Base-by-base conservation (phyloP, 1,284 basidiomycete species). In the Rhodotorula sp. region DNA sequence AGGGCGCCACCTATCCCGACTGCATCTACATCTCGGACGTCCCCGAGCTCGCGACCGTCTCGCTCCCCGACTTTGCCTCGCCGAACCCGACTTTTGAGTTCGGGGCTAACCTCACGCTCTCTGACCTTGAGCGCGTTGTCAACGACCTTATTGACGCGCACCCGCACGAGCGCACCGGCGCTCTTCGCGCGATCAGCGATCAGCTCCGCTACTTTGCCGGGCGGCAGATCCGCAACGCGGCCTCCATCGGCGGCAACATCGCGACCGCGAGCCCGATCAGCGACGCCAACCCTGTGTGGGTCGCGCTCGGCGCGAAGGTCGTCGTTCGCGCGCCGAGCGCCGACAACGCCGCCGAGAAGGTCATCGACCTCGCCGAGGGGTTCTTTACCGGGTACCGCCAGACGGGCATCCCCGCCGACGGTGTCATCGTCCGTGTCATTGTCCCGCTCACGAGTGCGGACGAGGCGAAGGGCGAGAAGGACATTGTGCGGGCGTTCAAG, bases 281-380 rank as follows among this genome's bases (percentile, higher is more conserved):
- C 61, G 82, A 82, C 66, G 74, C 82, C 34, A 82, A 82, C 65
- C 82, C 82, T 0, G 80, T 82, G 54, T 82, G 81, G 82, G 77
- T 82, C 13, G 82, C 82, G 2, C 67, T 73, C 13, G 79, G 79
- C 32, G 76, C 78, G 12, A 61, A 54, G 13, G 54, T 79, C 56
- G 58, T 66, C 46, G 77, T 72, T 36, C 75, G 77, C 39, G 73
- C 76, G 32, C 72, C 78, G 3, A 76, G 72, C 3, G 76, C 72
- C 22, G 48, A 67, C 36, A 48, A 34, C 34, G 69, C 74, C 32
- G 73, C 77, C 34, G 53, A 61, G 19, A 41, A 48, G 32, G 61
- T 55, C 6, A 60, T 78, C 53, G 67, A 68, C 12, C 72, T 79
- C n/a, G 61, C 72, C 6, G 75, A 78, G 19, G 70, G 67, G 12